Evolutionary conservation across 768 basidiomycete species (phyloP), one percentile per base, ranked within the genome.

Genomic region (Sutorius australiensis): DNA sequence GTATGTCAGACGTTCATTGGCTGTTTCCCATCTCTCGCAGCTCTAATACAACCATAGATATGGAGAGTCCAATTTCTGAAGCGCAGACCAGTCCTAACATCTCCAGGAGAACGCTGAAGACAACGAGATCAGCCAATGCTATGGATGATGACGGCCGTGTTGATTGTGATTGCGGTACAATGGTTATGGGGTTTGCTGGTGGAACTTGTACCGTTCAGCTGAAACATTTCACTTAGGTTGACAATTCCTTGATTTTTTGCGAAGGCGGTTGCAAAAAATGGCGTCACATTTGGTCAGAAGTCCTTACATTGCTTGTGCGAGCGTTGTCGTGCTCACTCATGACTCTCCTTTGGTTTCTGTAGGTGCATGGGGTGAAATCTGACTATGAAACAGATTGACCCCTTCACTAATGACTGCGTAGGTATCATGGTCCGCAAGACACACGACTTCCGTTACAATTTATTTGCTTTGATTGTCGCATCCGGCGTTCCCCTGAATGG

Each of bases 401-500:
- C 21, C 19, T 39, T 24, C 28, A 47, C 43, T 38, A 14, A 54
- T 28, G 16, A 28, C 19, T 3, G 17, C 38, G 6, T 53, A 88
- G 87, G 28, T 92, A 80, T 66, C 86, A 91, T 61, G 78, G 80
- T 6, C 67, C 67, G 4, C 63, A 75, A 21, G 89, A 89, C 58
- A 56, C 64, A 24, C 79, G 83, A 12, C 71, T 91, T 39, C 88
- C 87, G 2, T 50, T 65, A 0, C 72, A 75, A 52, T 91, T 89
- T 56, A 62, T 78, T 28, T 92, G 89, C 69, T 86, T 91, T 67
- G 83, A 87, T 59, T 92, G 90, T 66, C 83, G 87, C 32, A 74
- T 87, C 42, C 80, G 76, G 45, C 77, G 75, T 12, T 87, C 88
- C 58, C 68, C 76, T 36, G 82, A 81, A 53, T 90, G 87, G 85